phyloP scores from a whole-genome alignment of 371 early-diverging fungal genomes.

The Globomyces sp. region DNA sequence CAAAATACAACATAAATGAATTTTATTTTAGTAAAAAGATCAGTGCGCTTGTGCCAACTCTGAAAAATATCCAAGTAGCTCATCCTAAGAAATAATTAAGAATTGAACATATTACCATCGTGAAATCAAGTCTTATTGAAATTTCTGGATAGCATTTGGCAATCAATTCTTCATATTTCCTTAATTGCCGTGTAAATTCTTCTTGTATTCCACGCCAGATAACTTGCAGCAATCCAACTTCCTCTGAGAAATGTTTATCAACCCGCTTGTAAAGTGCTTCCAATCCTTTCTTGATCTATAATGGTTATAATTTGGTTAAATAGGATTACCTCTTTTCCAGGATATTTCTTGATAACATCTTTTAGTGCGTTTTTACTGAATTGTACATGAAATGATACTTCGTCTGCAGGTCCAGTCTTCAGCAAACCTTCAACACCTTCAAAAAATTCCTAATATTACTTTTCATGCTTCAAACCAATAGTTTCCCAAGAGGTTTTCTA shows the following conservation, averaged over 20 bases:
- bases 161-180: constrained; percentile 77
- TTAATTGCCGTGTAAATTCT: constrained; percentile 78
- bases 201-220: constrained; percentile 92
- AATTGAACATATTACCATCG: constrained; percentile 41
- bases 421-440: constrained; percentile 85
- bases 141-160: constrained; percentile 83
- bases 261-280: constrained; percentile 84
- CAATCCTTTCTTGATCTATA: constrained; percentile 71
- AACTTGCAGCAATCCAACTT: constrained; percentile 75
- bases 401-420: constrained; percentile 76
- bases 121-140: constrained; percentile 79
- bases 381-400: constrained; percentile 79
- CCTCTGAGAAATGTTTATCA: constrained; percentile 88
- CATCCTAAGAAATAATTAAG: constrained; percentile 40
- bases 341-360: constrained; percentile 79
- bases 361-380: constrained; percentile 84
- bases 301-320: too few relatives aligned
- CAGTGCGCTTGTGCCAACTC: constrained; percentile 43
- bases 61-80: constrained; percentile 62
- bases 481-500: constrained; percentile 79
- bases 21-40: neutral
- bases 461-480: constrained; percentile 56
- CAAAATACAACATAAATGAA: too few relatives aligned
- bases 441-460: constrained; percentile 77
- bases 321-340: constrained; percentile 68